Conservation (phyloP, 2,329 filamentous ascomycete species). For the Alternaria brassicae region DNA sequence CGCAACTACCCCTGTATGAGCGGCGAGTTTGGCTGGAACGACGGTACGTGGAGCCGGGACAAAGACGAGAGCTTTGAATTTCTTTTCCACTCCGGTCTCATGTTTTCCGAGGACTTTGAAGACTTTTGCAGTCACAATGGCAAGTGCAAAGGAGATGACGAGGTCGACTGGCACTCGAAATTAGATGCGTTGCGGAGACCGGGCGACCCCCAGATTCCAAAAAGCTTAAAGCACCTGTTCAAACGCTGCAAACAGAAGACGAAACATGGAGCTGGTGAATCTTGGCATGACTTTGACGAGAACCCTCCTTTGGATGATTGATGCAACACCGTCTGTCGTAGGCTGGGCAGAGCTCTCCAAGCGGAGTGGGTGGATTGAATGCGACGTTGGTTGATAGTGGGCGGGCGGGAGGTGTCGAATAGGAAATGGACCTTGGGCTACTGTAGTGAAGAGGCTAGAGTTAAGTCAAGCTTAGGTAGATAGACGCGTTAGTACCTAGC, state of each 20-base stretch:
- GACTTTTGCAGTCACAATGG: constrained; percentile 12
- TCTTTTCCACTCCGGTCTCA: constrained; percentile 2
- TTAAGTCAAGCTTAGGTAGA: too few species aligned
- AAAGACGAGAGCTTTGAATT: constrained; percentile 17
- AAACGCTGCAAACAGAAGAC: neutral
- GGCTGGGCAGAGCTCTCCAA: neutral
- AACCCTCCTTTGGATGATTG: neutral
- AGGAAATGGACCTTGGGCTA: neutral
- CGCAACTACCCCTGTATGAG: constrained; percentile 30
- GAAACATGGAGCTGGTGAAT: neutral
- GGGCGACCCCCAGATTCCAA: neutral
- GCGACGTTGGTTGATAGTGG: neutral
- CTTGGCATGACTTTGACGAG: neutral
- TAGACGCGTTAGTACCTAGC: too few species aligned
- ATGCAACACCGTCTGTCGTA: neutral
- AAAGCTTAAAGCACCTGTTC: neutral
- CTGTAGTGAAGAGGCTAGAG: too few species aligned
- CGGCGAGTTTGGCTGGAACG: constrained; percentile 22
- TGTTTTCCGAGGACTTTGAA: constrained; percentile 16
- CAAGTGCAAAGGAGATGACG: constrained; percentile 1
- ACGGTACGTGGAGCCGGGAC: neutral
- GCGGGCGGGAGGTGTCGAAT: neutral
- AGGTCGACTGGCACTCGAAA: neutral
- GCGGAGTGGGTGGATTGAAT: neutral
- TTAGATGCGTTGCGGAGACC: neutral